Evolutionary conservation across 2,329 filamentous ascomycete species (phyloP).

Genomic region (Mariannaea elegans): DNA sequence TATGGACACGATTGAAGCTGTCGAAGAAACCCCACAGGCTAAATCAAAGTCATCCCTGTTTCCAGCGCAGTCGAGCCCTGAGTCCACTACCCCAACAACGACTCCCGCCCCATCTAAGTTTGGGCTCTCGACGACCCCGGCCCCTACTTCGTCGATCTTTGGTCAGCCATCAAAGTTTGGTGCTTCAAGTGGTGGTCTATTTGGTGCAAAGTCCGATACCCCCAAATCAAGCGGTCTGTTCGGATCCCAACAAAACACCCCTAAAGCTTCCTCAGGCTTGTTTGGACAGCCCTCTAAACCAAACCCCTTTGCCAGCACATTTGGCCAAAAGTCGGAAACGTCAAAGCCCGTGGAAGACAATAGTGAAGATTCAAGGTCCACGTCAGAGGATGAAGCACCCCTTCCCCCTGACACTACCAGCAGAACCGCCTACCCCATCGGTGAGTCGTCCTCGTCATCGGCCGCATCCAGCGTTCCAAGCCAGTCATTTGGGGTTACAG

Average conservation of each 20-base stretch:
- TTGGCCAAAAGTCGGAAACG: constrained; percentile 33
- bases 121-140: constrained; percentile 48
- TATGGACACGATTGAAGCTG: constrained; percentile 55
- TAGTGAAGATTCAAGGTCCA: constrained; percentile 44
- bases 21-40: constrained; percentile 48
- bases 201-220: constrained; percentile 34
- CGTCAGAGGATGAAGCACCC: constrained; percentile 51
- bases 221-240: constrained; percentile 31
- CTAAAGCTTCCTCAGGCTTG: constrained; percentile 34
- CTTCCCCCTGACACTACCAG: constrained; percentile 65
- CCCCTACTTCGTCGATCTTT: constrained; percentile 45
- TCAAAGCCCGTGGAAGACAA: constrained; percentile 23
- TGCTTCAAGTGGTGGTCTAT: constrained; percentile 34
- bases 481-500: constrained; percentile 43
- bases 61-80: constrained; percentile 37
- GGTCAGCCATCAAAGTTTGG: constrained; percentile 45
- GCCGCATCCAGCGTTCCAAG: constrained; percentile 48
- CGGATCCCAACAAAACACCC: constrained; percentile 38
- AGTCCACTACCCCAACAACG: constrained; percentile 59
- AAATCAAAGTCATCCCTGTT: constrained; percentile 47
- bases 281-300: constrained; percentile 37
- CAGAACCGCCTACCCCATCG: constrained; percentile 59
- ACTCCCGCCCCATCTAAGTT: constrained; percentile 62
- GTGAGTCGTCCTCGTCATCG: constrained; percentile 63
- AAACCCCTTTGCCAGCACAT: constrained; percentile 33